These are phyloP conservation scores for Fusarium pininemorale DNA, from an alignment of 2,329 filamentous ascomycete genomes.

Conservation along the genomic window DNA sequence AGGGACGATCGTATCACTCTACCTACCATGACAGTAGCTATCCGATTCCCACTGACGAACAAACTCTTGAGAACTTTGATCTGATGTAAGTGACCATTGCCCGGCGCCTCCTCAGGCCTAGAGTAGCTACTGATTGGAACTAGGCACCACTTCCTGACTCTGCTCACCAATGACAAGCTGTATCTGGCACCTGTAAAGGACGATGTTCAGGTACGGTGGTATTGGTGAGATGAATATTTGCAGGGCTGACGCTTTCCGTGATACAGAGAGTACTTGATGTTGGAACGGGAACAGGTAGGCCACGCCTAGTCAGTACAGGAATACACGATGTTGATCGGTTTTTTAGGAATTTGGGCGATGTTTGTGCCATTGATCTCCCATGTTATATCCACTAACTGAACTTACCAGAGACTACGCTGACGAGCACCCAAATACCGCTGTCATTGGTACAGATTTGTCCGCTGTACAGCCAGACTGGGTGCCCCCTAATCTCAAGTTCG, in stretches of 20 bases:
- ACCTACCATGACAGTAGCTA: background rate
- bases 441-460: constrained; percentile 12
- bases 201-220: background rate
- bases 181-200: constrained; percentile 12
- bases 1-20: constrained; percentile 9
- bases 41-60: constrained; percentile 4
- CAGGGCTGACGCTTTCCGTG: background rate
- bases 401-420: constrained; percentile 8
- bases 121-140: background rate
- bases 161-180: constrained; percentile 2
- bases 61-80: constrained; percentile 9
- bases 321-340: background rate
- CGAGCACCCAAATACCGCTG: constrained; percentile 2
- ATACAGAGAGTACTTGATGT: constrained; percentile 12
- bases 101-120: background rate
- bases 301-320: too few species aligned
- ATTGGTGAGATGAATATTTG: too few species aligned
- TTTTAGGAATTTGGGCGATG: constrained; percentile 13
- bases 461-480: constrained; percentile 9
- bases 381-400: background rate
- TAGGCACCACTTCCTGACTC: constrained; percentile 18
- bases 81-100: background rate
- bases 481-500: constrained; percentile 12
- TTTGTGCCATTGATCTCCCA: background rate
- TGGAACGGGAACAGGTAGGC: constrained; percentile 1